Evolutionary conservation across 768 basidiomycete genomes (phyloP).

Genomic region (Nidularia pulvinata): DNA sequence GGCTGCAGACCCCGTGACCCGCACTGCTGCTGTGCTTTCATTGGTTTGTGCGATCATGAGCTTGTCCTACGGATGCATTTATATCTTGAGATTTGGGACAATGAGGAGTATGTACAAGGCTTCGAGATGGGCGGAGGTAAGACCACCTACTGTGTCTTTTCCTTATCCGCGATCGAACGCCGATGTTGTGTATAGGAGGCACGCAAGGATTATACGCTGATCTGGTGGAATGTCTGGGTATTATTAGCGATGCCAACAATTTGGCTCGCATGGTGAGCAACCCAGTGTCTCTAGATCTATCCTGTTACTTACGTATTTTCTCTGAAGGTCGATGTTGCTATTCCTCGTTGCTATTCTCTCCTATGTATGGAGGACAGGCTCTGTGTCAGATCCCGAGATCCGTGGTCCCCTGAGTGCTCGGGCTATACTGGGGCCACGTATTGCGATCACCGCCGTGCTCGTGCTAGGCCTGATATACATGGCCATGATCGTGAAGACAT

Average conservation of each 20-base stretch:
- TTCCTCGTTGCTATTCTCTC: slow-evolving; percentile 5
- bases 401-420: not conserved
- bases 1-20: slow-evolving; percentile 48
- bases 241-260: slow-evolving; percentile 1
- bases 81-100: slow-evolving; percentile 56
- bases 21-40: slow-evolving; percentile 53
- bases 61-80: slow-evolving; percentile 57
- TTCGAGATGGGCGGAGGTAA: slow-evolving; percentile 59
- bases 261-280: slow-evolving; percentile 1
- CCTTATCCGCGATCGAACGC: not conserved
- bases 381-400: not conserved
- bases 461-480: not conserved
- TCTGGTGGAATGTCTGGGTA: slow-evolving; percentile 1
- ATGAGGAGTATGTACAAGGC: slow-evolving; percentile 66
- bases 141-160: not conserved
- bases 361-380: slow-evolving; percentile 5
- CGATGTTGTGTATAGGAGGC: not conserved
- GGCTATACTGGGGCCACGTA: not conserved
- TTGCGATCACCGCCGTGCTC: not conserved
- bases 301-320: not conserved
- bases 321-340: slow-evolving; percentile 5
- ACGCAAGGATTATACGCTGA: not conserved
- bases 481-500: not conserved
- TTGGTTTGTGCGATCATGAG: slow-evolving; percentile 58
- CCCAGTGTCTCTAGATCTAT: not conserved